These are phyloP conservation scores for Beauveria scarabaeidicola DNA, from an alignment of 2,329 filamentous ascomycete species.

Conservation along the genomic window DNA sequence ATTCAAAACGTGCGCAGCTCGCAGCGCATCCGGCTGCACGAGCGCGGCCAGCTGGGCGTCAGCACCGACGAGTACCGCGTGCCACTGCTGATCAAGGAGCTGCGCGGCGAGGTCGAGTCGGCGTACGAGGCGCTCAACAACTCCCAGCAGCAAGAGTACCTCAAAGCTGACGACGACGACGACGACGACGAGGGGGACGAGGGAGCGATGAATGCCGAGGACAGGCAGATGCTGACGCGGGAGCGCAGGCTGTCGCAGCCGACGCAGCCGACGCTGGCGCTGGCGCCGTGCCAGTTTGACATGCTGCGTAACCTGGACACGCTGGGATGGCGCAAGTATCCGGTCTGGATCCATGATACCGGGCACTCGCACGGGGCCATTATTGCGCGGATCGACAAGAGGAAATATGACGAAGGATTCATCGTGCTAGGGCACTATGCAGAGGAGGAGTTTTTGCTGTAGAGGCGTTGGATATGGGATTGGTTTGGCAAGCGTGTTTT, in stretches of 20 bases:
- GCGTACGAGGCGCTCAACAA: conserved; percentile 66
- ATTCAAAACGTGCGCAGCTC: conserved; percentile 70
- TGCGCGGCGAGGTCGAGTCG: conserved; percentile 68
- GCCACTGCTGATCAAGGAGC: conserved; percentile 65
- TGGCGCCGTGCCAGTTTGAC: conserved; percentile 71
- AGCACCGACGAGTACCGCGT: conserved; percentile 64
- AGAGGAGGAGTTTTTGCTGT: conserved; percentile 55
- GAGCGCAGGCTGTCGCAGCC: conserved; percentile 34
- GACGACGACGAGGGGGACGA: conserved; percentile 17
- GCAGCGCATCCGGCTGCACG: conserved; percentile 67
- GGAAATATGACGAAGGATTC: conserved; percentile 65
- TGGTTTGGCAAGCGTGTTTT: neutral
- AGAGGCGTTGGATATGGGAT: neutral
- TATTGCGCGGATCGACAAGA: conserved; percentile 64
- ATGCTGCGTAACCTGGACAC: conserved; percentile 72
- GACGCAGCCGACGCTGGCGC: conserved; percentile 61
- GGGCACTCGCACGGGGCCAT: conserved; percentile 86
- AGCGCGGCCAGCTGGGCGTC: conserved; percentile 59
- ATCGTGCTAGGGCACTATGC: conserved; percentile 77
- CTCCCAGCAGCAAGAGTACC: conserved; percentile 61
- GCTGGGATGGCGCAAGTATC: conserved; percentile 56
- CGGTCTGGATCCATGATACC: conserved; percentile 67
- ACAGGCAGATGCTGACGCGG: conserved; percentile 31
- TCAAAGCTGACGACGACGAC: conserved; percentile 37
- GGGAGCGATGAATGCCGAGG: conserved; percentile 27